Evolutionary conservation across 2,329 filamentous ascomycete species (phyloP).

Genomic region (Periglandula ipomoeae): DNA sequence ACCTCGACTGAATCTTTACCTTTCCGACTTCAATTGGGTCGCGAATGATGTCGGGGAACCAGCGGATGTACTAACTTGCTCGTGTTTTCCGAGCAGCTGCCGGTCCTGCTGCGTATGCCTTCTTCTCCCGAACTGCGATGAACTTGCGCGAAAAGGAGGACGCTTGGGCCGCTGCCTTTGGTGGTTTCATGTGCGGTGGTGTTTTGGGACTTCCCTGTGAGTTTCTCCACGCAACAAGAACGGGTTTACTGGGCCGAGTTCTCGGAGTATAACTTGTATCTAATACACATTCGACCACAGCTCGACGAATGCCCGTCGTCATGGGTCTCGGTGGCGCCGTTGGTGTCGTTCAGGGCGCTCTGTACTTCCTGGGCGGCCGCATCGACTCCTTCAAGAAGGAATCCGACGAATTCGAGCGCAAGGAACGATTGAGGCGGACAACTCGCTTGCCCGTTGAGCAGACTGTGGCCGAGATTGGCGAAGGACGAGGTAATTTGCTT

Average conservation of each 20-base stretch:
- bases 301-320: slow-evolving; percentile 54
- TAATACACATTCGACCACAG: slow-evolving; percentile 13
- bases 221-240: slow-evolving; percentile 15
- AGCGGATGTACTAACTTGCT: neutral
- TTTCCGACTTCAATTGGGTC: neutral
- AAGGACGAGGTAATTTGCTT: slow-evolving; percentile 63
- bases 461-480: slow-evolving; percentile 72
- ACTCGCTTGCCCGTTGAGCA: slow-evolving; percentile 68
- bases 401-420: slow-evolving; percentile 64
- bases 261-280: neutral
- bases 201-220: slow-evolving; percentile 65
- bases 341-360: slow-evolving; percentile 50
- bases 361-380: slow-evolving; percentile 60
- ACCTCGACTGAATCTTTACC: no score
- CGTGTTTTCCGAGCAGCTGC: slow-evolving; percentile 36
- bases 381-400: slow-evolving; percentile 43
- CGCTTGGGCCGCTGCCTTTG: slow-evolving; percentile 62
- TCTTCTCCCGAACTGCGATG: slow-evolving; percentile 65
- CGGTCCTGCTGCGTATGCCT: slow-evolving; percentile 63
- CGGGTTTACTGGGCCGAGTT: neutral
- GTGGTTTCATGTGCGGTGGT: slow-evolving; percentile 67
- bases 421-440: slow-evolving; percentile 64
- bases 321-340: slow-evolving; percentile 55
- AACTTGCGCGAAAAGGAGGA: slow-evolving; percentile 85
- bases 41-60: neutral